Conservation (phyloP, 148 eudicot species). For the Amaranthus palmeri region DNA sequence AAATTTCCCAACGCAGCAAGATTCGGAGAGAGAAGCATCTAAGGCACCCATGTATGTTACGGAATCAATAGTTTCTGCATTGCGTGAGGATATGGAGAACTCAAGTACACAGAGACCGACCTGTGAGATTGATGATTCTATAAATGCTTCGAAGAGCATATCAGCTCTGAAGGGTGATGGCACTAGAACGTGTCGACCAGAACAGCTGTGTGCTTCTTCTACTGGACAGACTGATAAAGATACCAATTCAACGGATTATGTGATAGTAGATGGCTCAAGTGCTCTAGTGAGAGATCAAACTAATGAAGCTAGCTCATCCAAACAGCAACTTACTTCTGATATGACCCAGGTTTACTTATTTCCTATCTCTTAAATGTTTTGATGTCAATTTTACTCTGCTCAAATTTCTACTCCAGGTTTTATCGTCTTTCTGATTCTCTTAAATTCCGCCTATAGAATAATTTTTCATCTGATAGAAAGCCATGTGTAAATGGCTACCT, state of each 20-base stretch:
- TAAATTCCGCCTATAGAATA: neutral
- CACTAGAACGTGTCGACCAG: neutral
- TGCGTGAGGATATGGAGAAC: conserved; percentile 6
- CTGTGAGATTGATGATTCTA: conserved; percentile 1
- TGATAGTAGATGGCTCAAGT: neutral
- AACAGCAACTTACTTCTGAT: conserved; percentile 3
- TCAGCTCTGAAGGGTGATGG: conserved; percentile 10
- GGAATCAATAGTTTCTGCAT: conserved; percentile 1
- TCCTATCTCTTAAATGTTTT: neutral
- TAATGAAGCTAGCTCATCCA: conserved; percentile 1
- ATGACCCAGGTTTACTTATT: conserved; percentile 24
- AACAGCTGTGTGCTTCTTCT: conserved; percentile 2
- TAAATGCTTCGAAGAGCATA: neutral
- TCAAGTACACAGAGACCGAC: conserved; percentile 5
- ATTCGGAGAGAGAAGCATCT: conserved; percentile 13
- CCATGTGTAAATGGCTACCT: neutral
- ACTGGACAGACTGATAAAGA: neutral
- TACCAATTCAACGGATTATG: conserved; percentile 1
- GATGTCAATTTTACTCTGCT: conserved; percentile 2
- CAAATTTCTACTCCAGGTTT: neutral
- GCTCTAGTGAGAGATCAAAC: conserved; percentile 6
- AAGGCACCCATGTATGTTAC: conserved; percentile 1
- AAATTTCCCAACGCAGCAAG: conserved; percentile 9
- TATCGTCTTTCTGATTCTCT: neutral
- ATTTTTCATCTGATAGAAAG: neutral